Evolutionary conservation across 2,329 filamentous ascomycete genomes (phyloP).

Genomic region (Beauveria caledonica): DNA sequence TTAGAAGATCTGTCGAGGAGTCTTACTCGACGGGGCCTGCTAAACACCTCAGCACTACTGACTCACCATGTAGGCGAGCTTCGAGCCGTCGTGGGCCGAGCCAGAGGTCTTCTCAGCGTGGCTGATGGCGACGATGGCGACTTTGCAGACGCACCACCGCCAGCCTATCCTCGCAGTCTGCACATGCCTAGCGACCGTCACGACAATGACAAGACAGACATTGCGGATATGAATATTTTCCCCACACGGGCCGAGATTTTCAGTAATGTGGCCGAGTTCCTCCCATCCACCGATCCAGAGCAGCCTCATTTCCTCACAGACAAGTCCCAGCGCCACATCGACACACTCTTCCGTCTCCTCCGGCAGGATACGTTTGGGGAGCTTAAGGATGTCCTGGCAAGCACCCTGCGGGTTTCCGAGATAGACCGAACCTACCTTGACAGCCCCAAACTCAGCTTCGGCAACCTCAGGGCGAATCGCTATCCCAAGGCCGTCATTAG

Average conservation of each 20-base stretch:
- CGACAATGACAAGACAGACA: conserved; percentile 1
- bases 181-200: background rate
- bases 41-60: background rate
- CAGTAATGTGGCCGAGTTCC: background rate
- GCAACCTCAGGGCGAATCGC: background rate
- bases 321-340: conserved; percentile 6
- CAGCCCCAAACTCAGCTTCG: background rate
- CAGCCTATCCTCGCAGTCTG: background rate
- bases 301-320: conserved; percentile 6
- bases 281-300: conserved; percentile 6
- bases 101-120: background rate
- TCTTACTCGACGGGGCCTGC: background rate
- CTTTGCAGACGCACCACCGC: background rate
- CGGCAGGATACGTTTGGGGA: conserved; percentile 4
- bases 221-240: background rate
- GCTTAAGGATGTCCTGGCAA: conserved; percentile 1
- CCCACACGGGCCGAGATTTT: conserved; percentile 4
- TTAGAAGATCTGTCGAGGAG: background rate
- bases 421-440: background rate
- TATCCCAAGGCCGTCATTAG: background rate
- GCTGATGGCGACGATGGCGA: background rate
- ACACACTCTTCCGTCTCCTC: conserved; percentile 6
- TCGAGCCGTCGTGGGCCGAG: conserved; percentile 1
- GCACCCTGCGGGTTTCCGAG: background rate
- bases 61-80: background rate